phyloP scores from a whole-genome alignment of 371 early-diverging fungal species.

The Capillidium heterosporum region DNA sequence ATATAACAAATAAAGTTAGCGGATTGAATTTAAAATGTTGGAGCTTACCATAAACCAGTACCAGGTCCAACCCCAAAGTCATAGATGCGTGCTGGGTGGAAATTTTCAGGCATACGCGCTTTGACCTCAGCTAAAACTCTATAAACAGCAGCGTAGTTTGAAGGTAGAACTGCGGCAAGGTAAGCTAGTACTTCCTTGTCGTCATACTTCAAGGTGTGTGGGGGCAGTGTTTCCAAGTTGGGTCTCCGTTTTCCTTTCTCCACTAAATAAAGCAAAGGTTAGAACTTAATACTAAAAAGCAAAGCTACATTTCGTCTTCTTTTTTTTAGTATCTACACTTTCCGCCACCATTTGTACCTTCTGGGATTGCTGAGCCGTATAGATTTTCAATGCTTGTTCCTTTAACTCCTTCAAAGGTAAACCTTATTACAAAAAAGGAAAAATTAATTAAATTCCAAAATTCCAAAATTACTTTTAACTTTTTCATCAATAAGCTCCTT shows the following conservation, averaged over 20 bases:
- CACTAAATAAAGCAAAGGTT: background rate
- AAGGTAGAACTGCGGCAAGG: conserved; percentile 42
- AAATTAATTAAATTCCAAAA: background rate
- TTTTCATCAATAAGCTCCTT: conserved; percentile 24
- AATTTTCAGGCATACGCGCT: conserved; percentile 26
- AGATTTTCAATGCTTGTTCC: conserved; percentile 42
- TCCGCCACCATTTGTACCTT: conserved; percentile 11
- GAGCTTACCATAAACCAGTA: conserved; percentile 62
- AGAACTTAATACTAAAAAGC: conserved; percentile 6
- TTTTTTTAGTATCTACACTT: no score
- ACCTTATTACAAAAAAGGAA: conserved; percentile 10
- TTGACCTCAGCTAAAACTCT: conserved; percentile 49
- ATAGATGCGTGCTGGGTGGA: conserved; percentile 37
- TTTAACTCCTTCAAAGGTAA: conserved; percentile 34
- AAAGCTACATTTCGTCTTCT: background rate
- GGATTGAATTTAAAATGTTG: no score
- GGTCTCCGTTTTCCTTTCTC: conserved; percentile 2
- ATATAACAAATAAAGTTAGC: background rate
- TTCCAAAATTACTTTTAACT: conserved; percentile 14
- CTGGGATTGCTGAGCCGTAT: conserved; percentile 47
- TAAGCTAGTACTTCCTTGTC: conserved; percentile 53
- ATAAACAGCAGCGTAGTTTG: conserved; percentile 40
- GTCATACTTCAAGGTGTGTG: conserved; percentile 57
- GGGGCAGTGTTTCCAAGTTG: conserved; percentile 14
- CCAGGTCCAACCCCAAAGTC: conserved; percentile 86